phyloP scores from a whole-genome alignment of 495 filamentous ascomycete species.

The Annulohypoxylon moriforme region DNA sequence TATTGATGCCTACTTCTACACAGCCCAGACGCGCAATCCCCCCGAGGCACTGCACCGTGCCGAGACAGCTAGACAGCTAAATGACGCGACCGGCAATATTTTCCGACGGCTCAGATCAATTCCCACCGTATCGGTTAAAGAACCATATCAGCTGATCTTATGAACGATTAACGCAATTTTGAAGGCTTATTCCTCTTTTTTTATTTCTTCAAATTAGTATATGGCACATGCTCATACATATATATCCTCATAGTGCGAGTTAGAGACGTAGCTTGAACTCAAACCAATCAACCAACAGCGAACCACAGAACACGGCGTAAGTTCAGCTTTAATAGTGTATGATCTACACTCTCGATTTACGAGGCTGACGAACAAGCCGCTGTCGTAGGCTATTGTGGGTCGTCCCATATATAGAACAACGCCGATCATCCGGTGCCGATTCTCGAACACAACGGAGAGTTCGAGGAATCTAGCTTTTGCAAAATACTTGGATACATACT shows the following conservation, averaged over 20 bases:
- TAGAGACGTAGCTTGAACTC: not conserved
- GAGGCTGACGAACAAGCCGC: not conserved
- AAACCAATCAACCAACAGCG: not conserved
- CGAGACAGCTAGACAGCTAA: conserved; percentile 35
- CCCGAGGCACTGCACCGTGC: conserved; percentile 38
- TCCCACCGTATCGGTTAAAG: conserved; percentile 24
- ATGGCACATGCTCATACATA: not conserved
- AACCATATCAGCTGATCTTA: conserved; percentile 38
- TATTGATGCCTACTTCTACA: conserved; percentile 25
- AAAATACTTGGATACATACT: not conserved
- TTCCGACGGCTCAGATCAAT: conserved; percentile 36
- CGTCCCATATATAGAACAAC: conserved; percentile 2
- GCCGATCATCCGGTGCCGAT: not conserved
- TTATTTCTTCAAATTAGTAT: not conserved
- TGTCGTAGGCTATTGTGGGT: not conserved
- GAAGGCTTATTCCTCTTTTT: not conserved
- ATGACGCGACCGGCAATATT: conserved; percentile 43
- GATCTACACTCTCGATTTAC: not conserved
- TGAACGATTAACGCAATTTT: not conserved
- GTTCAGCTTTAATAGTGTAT: not conserved
- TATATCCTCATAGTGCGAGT: not conserved
- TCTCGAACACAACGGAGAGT: not conserved
- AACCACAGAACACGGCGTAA: not conserved
- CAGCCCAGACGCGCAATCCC: conserved; percentile 43
- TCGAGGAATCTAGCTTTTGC: not conserved